A percentile compares a stretch with the other conserved stretches of the same genome.
phyloP scores from a whole-genome alignment of 2,329 filamentous ascomycete genomes.

The Didymellaceae sp. region DNA sequence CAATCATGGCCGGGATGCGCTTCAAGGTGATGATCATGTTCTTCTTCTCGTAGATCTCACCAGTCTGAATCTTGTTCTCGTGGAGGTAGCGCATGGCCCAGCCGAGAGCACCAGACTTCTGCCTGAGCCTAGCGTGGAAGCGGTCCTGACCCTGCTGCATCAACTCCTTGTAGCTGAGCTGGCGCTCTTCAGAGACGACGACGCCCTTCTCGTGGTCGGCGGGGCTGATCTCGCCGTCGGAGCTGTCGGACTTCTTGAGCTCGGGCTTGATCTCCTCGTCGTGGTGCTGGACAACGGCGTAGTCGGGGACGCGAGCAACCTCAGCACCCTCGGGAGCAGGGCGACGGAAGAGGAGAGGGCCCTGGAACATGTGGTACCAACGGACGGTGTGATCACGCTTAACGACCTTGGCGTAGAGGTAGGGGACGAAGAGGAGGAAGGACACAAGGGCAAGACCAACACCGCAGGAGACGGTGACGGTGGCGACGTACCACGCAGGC shows the following conservation, averaged over 20 bases:
- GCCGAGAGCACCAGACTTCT: slow-evolving; percentile 71
- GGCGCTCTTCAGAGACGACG: slow-evolving; percentile 54
- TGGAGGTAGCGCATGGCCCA: slow-evolving; percentile 83
- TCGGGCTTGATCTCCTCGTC: slow-evolving; percentile 52
- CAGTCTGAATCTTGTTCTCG: slow-evolving; percentile 74
- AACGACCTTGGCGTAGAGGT: slow-evolving; percentile 69
- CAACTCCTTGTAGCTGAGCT: slow-evolving; percentile 68
- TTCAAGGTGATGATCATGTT: slow-evolving; percentile 70
- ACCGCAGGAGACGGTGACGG: slow-evolving; percentile 70
- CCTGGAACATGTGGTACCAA: slow-evolving; percentile 67
- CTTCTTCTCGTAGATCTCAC: slow-evolving; percentile 74
- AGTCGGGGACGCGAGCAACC: slow-evolving; percentile 70
- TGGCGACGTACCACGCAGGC: slow-evolving; percentile 70
- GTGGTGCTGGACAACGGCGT: slow-evolving; percentile 73
- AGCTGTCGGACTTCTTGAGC: slow-evolving; percentile 35
- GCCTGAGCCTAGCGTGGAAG: slow-evolving; percentile 68
- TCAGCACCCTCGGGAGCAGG: slow-evolving; percentile 61
- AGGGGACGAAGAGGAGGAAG: slow-evolving; percentile 76
- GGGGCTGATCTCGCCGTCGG: slow-evolving; percentile 37
- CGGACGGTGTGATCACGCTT: slow-evolving; percentile 70
- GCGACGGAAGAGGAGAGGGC: slow-evolving; percentile 65
- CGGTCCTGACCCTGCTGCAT: slow-evolving; percentile 62
- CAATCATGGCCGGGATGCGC: slow-evolving; percentile 72
- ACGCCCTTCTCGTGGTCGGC: slow-evolving; percentile 39
- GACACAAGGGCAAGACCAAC: slow-evolving; percentile 65